Percentiles rank a stretch among this genome's conserved stretches.
These are phyloP conservation scores for Lepidium africanum DNA, from an alignment of 345 rosid genomes.

Conservation along the genomic window DNA sequence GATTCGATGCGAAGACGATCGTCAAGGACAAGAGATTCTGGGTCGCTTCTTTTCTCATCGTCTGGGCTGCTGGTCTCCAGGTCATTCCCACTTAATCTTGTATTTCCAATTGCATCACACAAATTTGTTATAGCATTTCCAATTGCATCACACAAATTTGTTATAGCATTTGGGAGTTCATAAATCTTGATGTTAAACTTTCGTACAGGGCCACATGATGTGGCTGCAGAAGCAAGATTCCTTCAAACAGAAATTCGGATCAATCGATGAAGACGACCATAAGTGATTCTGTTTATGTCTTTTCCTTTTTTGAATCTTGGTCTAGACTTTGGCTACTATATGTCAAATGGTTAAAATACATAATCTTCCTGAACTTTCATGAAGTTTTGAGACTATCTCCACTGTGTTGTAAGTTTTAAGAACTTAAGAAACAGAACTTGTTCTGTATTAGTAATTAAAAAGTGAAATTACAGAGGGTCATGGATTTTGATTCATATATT, in stretches of 20 bases:
- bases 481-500: background rate
- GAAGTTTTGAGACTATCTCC: background rate
- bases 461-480: background rate
- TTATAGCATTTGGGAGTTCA: background rate
- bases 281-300: background rate
- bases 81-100: constrained; percentile 16
- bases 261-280: constrained; percentile 16
- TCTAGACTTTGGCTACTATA: no score
- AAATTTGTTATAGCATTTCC: background rate
- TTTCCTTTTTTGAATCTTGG: no score
- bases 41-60: constrained; percentile 69
- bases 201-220: constrained; percentile 74
- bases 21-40: constrained; percentile 80
- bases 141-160: background rate
- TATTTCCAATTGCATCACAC: background rate
- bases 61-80: constrained; percentile 95
- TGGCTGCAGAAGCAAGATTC: constrained; percentile 88
- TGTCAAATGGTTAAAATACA: no score
- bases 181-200: background rate
- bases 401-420: background rate
- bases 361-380: background rate
- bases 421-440: background rate
- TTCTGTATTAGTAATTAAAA: background rate
- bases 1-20: constrained; percentile 45
- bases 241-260: constrained; percentile 63